A percentile compares a stretch with the other conserved stretches of the same genome.
Evolutionary conservation across 23 red algal genomes (phyloP).

Genomic region (Chondrus crispus): DNA sequence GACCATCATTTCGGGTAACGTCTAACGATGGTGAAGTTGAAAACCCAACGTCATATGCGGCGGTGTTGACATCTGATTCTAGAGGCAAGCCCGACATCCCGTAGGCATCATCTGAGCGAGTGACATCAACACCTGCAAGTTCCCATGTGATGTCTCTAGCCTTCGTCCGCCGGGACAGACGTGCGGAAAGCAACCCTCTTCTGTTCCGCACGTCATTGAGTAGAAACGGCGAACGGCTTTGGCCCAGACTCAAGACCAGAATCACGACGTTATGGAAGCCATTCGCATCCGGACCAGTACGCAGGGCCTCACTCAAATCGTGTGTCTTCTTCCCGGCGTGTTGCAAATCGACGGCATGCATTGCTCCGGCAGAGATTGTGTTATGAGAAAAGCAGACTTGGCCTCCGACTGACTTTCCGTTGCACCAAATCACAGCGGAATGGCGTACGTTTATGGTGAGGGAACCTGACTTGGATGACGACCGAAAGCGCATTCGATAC

Average conservation of each 20-base stretch:
- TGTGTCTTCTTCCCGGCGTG: constrained; percentile 74
- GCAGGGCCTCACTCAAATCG: constrained; percentile 47
- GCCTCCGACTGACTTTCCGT: constrained; percentile 67
- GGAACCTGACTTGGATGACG: background rate
- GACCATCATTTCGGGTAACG: constrained; percentile 25
- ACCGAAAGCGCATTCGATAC: constrained; percentile 66
- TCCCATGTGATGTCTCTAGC: constrained; percentile 51
- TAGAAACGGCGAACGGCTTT: constrained; percentile 77
- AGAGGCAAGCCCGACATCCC: constrained; percentile 76
- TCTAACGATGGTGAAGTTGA: background rate
- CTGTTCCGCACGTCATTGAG: constrained; percentile 88
- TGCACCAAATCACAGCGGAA: constrained; percentile 76
- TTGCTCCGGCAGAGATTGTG: constrained; percentile 76
- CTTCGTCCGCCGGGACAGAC: constrained; percentile 39
- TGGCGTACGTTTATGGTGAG: constrained; percentile 77
- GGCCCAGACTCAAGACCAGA: constrained; percentile 73
- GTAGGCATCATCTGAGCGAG: constrained; percentile 73
- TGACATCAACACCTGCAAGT: constrained; percentile 67
- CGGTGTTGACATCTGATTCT: constrained; percentile 51
- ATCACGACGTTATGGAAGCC: constrained; percentile 78
- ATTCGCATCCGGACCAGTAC: constrained; percentile 28
- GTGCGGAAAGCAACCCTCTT: constrained; percentile 77
- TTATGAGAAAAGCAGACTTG: constrained; percentile 87
- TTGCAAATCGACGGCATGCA: constrained; percentile 78
- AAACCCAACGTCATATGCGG: background rate